Conservation (phyloP, 2,329 filamentous ascomycete species). For the Phaeosphaeria sp. region DNA sequence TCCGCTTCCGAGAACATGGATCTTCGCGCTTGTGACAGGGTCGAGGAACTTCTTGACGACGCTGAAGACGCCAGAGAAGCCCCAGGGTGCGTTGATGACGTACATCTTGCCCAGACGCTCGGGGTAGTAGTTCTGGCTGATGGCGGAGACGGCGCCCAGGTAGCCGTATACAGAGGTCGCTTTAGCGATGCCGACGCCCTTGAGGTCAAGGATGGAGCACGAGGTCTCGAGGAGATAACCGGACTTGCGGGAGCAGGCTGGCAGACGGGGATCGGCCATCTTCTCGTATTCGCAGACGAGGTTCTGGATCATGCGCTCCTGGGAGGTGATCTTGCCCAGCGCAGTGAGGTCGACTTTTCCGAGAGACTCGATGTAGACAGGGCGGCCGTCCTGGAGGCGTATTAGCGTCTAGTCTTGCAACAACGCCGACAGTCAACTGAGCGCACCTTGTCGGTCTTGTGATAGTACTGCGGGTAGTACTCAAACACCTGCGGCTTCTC, state of each 20-base stretch:
- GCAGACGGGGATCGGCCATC: constrained; percentile 87
- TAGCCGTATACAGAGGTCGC: constrained; percentile 86
- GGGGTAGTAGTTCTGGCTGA: constrained; percentile 99
- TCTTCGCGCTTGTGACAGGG: constrained; percentile 95
- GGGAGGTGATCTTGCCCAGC: constrained; percentile 91
- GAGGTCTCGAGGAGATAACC: constrained; percentile 93
- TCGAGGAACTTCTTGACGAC: constrained; percentile 94
- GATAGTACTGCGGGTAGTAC: constrained; percentile 98
- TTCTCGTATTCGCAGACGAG: constrained; percentile 98
- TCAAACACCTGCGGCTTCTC: constrained; percentile 85
- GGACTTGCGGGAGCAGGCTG: constrained; percentile 91
- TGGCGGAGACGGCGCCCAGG: constrained; percentile 80
- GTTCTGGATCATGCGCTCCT: constrained; percentile 94
- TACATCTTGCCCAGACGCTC: constrained; percentile 96
- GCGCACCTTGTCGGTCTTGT: constrained; percentile 84
- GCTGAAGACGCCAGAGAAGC: constrained; percentile 84
- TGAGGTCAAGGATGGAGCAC: constrained; percentile 98
- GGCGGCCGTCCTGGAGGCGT: constrained; percentile 79
- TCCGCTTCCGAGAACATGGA: constrained; percentile 80
- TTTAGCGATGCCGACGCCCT: constrained; percentile 86
- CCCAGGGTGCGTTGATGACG: constrained; percentile 97
- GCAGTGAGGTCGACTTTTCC: constrained; percentile 89
- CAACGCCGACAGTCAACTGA: not conserved
- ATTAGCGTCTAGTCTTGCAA: constrained; percentile 5
- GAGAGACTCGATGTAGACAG: constrained; percentile 95